phyloP scores from a whole-genome alignment of 202 grass and related monocot species.

The Schoenoplectus tabernaemontani region DNA sequence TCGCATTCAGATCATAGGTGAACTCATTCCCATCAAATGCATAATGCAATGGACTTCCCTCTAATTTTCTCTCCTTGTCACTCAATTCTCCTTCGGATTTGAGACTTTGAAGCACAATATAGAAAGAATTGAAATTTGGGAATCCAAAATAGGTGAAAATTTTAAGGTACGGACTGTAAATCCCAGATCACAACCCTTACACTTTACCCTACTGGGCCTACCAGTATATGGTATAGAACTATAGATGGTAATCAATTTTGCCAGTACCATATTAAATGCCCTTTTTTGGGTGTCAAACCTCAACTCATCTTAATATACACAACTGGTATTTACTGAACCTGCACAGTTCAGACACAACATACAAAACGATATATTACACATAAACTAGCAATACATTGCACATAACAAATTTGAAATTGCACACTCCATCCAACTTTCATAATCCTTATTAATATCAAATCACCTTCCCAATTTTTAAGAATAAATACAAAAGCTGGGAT shows the following conservation, averaged over 20 bases:
- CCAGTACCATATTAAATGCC: too few relatives aligned
- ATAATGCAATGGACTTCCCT: not conserved
- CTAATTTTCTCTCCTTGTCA: not conserved
- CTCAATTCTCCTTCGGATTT: not conserved
- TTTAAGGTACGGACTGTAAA: not conserved
- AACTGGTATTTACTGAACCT: not conserved
- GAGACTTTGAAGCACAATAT: not conserved
- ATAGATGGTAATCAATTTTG: not conserved
- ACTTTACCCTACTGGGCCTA: not conserved
- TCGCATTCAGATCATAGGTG: too few relatives aligned
- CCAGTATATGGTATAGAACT: not conserved
- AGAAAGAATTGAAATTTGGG: not conserved
- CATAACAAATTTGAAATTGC: not conserved
- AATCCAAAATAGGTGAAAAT: not conserved
- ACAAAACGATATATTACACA: too few relatives aligned
- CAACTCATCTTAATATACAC: not conserved
- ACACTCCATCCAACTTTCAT: conserved; percentile 11
- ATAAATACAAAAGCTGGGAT: too few relatives aligned
- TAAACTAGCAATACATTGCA: not conserved
- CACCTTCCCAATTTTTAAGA: too few relatives aligned
- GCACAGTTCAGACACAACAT: not conserved
- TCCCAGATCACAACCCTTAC: not conserved
- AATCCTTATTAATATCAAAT: too few relatives aligned
- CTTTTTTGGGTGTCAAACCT: too few relatives aligned
- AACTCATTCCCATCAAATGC: not conserved